Conservation (phyloP, 2,329 filamentous ascomycete species). For the Verruconis gallopava region DNA sequence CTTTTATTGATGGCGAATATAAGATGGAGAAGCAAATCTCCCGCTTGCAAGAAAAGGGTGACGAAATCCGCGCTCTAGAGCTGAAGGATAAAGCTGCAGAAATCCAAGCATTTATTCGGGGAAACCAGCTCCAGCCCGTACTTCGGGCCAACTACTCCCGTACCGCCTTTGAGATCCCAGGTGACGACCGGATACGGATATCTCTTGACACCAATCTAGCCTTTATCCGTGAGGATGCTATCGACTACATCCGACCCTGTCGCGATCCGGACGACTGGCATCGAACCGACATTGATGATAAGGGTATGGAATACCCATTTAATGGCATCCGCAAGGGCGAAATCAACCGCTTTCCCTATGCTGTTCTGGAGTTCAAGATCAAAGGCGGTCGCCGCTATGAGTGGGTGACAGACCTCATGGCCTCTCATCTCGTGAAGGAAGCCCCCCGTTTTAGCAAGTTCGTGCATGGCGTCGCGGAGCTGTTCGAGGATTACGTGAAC, state of each 20-base stretch:
- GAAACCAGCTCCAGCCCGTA: slow-evolving; percentile 68
- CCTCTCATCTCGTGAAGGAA: slow-evolving; percentile 81
- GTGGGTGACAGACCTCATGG: slow-evolving; percentile 88
- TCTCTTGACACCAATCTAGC: slow-evolving; percentile 87
- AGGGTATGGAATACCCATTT: slow-evolving; percentile 77
- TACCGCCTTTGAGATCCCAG: slow-evolving; percentile 91
- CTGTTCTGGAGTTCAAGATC: slow-evolving; percentile 85
- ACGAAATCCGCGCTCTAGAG: slow-evolving; percentile 50
- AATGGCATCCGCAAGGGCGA: slow-evolving; percentile 78
- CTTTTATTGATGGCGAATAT: slow-evolving; percentile 77
- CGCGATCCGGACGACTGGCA: slow-evolving; percentile 86
- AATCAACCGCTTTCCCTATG: slow-evolving; percentile 79
- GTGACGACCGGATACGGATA: slow-evolving; percentile 79
- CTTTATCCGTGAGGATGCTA: slow-evolving; percentile 62
- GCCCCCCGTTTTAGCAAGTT: slow-evolving; percentile 93
- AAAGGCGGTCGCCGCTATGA: slow-evolving; percentile 55
- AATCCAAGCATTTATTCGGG: slow-evolving; percentile 68
- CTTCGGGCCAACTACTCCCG: slow-evolving; percentile 86
- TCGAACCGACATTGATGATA: slow-evolving; percentile 74
- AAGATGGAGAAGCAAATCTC: slow-evolving; percentile 81
- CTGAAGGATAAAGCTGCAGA: slow-evolving; percentile 61
- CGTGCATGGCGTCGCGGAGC: slow-evolving; percentile 76
- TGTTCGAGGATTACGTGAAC: slow-evolving; percentile 93
- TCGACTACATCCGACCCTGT: slow-evolving; percentile 76
- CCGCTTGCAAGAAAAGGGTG: slow-evolving; percentile 66